Base-by-base conservation (phyloP, 345 rosid genomes). In the Pistacia integerrima region DNA sequence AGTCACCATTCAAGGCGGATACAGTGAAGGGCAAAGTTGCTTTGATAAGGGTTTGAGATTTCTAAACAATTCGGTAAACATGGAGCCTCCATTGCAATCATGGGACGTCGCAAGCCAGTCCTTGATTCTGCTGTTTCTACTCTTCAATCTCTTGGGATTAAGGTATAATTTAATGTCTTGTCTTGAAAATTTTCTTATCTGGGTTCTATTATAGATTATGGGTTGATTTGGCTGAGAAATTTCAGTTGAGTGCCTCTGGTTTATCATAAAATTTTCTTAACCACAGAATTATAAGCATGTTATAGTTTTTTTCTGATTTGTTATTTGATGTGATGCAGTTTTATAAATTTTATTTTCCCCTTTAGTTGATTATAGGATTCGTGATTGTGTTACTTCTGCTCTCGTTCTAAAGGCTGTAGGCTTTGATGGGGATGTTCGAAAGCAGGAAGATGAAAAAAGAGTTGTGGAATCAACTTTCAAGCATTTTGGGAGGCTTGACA, bases 351-450 rank as follows among this genome's bases (percentile, higher is more conserved):
- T 44, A 36, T 62, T 11, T 67, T 49, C 22, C 17, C 17, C 28
- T 67, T 46, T 17, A 61, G 63, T 60, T 66, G 33, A 48, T 51
- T 16, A 48, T n/a, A 35, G 25, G 25, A 25, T 25, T 20, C 38
- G 58, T 16, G 0, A 54, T 56, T 30, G 9, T 54, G 2, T 55
- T 51, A 13, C 44, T 51, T 72, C 46, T 54, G 59, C 59, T 64
- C 52, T 72, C 77, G 17, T 5, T 58, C 20, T 30, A 9, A 79
- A 91, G 97, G 97, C 97, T 74, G 83, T 84, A 82, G 95, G 93
- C 16, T 88, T 89, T n/a, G 93, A 86, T 82, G 97, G 97, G 35
- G 97, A 92, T 72, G 95, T 92, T 72, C 95, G 97, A 28, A 91
- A 86, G 77, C 86, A 73, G 76, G 97, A 92, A 14, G 93, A 92